Evolutionary conservation across 2,329 filamentous ascomycete genomes (phyloP).

Genomic region (Rhynchosporium secalis): DNA sequence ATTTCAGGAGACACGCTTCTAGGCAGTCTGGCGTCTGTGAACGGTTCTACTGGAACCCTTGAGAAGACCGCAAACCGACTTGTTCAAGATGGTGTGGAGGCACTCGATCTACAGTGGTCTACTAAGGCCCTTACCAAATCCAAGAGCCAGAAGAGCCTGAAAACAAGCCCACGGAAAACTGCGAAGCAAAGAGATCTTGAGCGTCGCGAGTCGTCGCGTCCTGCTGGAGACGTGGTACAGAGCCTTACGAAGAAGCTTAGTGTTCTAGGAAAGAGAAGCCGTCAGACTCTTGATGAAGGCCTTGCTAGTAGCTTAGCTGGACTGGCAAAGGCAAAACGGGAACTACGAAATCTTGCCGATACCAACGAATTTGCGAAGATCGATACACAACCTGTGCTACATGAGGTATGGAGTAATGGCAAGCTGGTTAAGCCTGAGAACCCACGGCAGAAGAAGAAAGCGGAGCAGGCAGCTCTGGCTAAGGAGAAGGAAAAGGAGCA

Average conservation of each 20-base stretch:
- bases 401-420: constrained; percentile 65
- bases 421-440: constrained; percentile 53
- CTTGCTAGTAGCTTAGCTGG: constrained; percentile 39
- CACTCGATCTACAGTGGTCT: constrained; percentile 49
- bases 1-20: constrained; percentile 45
- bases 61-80: constrained; percentile 36
- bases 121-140: constrained; percentile 43
- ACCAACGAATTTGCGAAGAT: constrained; percentile 62
- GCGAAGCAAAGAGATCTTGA: constrained; percentile 35
- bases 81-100: constrained; percentile 47
- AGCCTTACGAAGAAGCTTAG: constrained; percentile 50
- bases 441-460: constrained; percentile 40
- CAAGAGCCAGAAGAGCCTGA: constrained; percentile 33
- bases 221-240: constrained; percentile 47
- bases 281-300: constrained; percentile 50
- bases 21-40: constrained; percentile 37
- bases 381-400: constrained; percentile 56
- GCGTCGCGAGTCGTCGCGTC: constrained; percentile 44
- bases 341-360: constrained; percentile 60
- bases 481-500: constrained; percentile 9
- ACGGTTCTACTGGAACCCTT: constrained; percentile 30
- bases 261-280: constrained; percentile 60
- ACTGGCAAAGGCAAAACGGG: constrained; percentile 52
- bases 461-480: constrained; percentile 36
- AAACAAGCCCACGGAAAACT: constrained; percentile 37